phyloP scores from a whole-genome alignment of 108 stramenopile species.

The Parmales sp. region DNA sequence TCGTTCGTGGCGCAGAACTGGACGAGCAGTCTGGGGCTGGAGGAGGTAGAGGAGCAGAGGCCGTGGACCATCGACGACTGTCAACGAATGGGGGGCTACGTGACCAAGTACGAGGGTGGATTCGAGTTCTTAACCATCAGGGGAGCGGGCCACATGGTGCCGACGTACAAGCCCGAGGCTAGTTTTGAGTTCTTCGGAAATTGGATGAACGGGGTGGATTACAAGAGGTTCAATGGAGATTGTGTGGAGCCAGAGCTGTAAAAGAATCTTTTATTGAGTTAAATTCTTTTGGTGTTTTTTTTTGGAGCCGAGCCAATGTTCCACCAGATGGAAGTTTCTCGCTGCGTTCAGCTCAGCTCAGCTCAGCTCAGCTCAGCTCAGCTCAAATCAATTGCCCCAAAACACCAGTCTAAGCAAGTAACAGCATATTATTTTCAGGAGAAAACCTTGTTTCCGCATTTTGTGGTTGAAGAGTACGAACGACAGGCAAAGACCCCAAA shows the following conservation, averaged over 20 bases:
- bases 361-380: too few relatives aligned
- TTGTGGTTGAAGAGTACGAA: too few relatives aligned
- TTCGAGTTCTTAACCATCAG: conserved; percentile 66
- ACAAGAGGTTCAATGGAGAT: conserved; percentile 31
- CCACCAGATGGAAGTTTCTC: too few relatives aligned
- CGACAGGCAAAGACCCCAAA: too few relatives aligned
- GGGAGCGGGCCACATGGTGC: conserved; percentile 57
- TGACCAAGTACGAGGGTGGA: conserved; percentile 52
- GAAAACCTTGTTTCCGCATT: too few relatives aligned
- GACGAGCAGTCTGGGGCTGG: conserved; percentile 44
- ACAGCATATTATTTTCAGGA: too few relatives aligned
- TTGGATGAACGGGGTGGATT: conserved; percentile 42
- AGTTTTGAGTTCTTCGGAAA: conserved; percentile 40
- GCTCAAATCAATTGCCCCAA: too few relatives aligned
- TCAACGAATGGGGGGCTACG: conserved; percentile 56
- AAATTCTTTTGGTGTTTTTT: too few relatives aligned
- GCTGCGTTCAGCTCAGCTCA: too few relatives aligned
- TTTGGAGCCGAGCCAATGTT: too few relatives aligned
- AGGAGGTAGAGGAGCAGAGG: conserved; percentile 37
- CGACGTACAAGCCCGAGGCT: conserved; percentile 54
- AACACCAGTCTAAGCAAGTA: too few relatives aligned
- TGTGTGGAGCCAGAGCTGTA: conserved; percentile 18
- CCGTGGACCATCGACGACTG: conserved; percentile 65
- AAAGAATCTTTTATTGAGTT: not conserved
- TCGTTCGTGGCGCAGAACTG: conserved; percentile 58